These are phyloP conservation scores for Uncinocarpus reesii DNA, from an alignment of 2,329 filamentous ascomycete species.

Conservation along the genomic window DNA sequence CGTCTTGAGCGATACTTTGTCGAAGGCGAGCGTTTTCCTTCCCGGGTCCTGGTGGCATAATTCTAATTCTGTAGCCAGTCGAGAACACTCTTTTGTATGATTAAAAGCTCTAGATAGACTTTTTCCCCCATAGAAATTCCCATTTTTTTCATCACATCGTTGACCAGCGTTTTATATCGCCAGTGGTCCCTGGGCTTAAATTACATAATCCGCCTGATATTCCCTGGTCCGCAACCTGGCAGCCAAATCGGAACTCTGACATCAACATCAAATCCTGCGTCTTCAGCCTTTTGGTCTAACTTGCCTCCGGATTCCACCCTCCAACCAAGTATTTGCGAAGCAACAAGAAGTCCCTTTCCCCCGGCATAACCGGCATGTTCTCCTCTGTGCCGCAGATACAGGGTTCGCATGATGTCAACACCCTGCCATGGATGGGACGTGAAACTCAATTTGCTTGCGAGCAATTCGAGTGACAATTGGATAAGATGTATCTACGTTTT, in stretches of 20 bases:
- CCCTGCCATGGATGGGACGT: background rate
- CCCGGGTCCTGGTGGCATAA: background rate
- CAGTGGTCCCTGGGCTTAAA: too few relatives aligned
- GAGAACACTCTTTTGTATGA: background rate
- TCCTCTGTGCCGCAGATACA: background rate
- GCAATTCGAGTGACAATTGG: too few relatives aligned
- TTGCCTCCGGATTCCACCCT: background rate
- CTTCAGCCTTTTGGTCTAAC: background rate
- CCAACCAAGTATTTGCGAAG: background rate
- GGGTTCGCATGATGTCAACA: conserved; percentile 4
- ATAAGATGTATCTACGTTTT: too few relatives aligned
- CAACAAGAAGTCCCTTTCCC: too few relatives aligned
- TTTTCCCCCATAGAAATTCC: too few relatives aligned
- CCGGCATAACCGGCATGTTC: background rate
- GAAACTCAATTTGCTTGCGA: background rate
- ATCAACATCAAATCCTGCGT: background rate
- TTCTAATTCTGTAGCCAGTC: background rate
- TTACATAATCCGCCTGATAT: background rate
- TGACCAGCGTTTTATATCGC: too few relatives aligned
- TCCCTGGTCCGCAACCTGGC: too few relatives aligned
- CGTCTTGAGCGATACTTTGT: background rate
- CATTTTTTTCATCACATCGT: background rate
- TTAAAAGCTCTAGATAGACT: conserved; percentile 2
- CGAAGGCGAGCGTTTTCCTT: background rate
- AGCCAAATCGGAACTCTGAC: background rate